Percentiles rank a stretch among this genome's conserved stretches.
Conservation (phyloP, 2,329 filamentous ascomycete genomes). For the Alternaria infectoria region DNA sequence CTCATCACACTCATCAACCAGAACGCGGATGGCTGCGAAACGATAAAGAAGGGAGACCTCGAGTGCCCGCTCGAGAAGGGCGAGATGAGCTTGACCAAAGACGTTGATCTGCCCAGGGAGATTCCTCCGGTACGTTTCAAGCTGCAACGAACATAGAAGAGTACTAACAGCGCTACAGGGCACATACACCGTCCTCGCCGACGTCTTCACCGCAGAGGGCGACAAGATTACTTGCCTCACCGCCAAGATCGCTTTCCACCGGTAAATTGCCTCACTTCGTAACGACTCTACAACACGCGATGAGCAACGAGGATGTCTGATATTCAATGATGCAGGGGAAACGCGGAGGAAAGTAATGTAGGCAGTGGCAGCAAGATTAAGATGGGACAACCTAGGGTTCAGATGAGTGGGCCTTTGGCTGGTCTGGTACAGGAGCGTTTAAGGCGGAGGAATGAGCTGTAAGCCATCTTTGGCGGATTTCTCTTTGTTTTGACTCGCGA, state of each 20-base stretch:
- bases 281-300: conserved; percentile 8
- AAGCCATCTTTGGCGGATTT: conserved; percentile 8
- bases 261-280: conserved; percentile 37
- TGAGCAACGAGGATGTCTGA: conserved; percentile 19
- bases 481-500: conserved; percentile 19
- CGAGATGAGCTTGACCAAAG: conserved; percentile 74
- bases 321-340: conserved; percentile 13
- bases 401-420: conserved; percentile 45
- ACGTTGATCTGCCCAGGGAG: conserved; percentile 81
- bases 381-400: conserved; percentile 40
- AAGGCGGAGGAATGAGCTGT: conserved; percentile 40
- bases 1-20: conserved; percentile 87
- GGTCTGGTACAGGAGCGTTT: conserved; percentile 41
- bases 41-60: conserved; percentile 85
- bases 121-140: conserved; percentile 80
- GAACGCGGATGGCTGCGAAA: conserved; percentile 83
- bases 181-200: conserved; percentile 85
- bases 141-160: not conserved
- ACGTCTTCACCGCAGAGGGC: conserved; percentile 77
- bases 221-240: conserved; percentile 85
- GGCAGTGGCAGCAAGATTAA: conserved; percentile 20
- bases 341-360: conserved; percentile 1
- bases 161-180: conserved; percentile 62
- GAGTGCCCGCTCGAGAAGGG: conserved; percentile 88
- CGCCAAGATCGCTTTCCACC: conserved; percentile 70